These are phyloP conservation scores for Novymonas esmeraldas DNA, from an alignment of 208 protist genomes.

Conservation along the genomic window DNA sequence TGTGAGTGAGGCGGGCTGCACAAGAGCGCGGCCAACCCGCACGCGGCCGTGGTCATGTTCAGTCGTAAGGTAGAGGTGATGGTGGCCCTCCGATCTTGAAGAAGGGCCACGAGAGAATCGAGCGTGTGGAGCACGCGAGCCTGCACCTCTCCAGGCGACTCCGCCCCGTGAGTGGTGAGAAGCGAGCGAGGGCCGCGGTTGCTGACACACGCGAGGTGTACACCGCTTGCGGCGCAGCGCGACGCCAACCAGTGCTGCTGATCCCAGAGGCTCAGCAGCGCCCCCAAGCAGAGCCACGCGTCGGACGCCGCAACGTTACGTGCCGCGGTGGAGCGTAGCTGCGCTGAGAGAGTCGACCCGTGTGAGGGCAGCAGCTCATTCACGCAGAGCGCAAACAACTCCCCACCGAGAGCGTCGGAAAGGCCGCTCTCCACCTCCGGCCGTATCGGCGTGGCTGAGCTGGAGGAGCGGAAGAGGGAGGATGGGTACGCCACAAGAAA, in stretches of 20 bases:
- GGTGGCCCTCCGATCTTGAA: constrained; percentile 13
- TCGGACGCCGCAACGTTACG: constrained; percentile 28
- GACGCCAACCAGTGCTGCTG: constrained; percentile 16
- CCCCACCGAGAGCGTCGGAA: constrained; percentile 10
- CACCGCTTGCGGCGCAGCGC: not conserved
- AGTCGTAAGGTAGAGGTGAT: constrained; percentile 15
- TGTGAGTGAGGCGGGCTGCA: not conserved
- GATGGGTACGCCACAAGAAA: constrained; percentile 21
- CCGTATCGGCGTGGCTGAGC: not conserved
- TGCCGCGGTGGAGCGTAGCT: constrained; percentile 5
- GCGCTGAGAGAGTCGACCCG: too few species aligned
- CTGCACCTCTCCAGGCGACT: not conserved
- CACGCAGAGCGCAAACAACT: constrained; percentile 22
- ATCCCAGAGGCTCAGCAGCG: constrained; percentile 28
- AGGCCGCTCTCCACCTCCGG: not conserved
- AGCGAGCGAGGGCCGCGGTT: constrained; percentile 6
- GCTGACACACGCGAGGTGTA: not conserved
- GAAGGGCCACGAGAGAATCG: constrained; percentile 11
- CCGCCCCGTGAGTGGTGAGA: not conserved
- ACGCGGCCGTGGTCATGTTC: constrained; percentile 27
- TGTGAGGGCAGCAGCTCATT: constrained; percentile 13
- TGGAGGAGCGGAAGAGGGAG: constrained; percentile 20
- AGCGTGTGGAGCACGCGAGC: constrained; percentile 2
- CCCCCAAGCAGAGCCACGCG: constrained; percentile 29
- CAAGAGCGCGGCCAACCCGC: constrained; percentile 23